These are phyloP conservation scores for Fusarium multiceps DNA, from an alignment of 2,329 filamentous ascomycete genomes.

Conservation along the genomic window DNA sequence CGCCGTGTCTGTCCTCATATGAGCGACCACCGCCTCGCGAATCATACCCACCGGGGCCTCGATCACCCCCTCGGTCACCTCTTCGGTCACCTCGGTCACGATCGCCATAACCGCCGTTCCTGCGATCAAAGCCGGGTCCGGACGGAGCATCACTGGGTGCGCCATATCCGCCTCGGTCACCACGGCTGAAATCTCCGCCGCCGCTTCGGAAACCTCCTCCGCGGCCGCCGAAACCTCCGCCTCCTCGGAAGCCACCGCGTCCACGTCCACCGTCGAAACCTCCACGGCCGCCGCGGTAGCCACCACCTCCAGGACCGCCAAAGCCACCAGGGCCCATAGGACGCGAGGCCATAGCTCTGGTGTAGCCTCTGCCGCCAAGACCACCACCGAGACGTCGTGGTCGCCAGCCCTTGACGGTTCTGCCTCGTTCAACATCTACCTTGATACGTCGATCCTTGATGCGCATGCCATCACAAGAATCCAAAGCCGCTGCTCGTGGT, in stretches of 20 bases:
- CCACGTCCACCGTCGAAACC: conserved; percentile 59
- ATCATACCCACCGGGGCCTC: conserved; percentile 70
- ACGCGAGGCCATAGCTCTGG: conserved; percentile 79
- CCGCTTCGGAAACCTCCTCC: conserved; percentile 65
- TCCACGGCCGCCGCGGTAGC: conserved; percentile 59
- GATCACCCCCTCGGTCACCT: conserved; percentile 56
- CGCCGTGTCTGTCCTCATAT: conserved; percentile 67
- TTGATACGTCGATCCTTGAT: conserved; percentile 94
- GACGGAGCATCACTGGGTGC: conserved; percentile 70
- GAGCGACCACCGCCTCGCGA: conserved; percentile 65
- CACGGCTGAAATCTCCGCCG: conserved; percentile 54
- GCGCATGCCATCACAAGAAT: conserved; percentile 82
- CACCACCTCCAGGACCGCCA: conserved; percentile 67
- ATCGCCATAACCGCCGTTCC: conserved; percentile 58
- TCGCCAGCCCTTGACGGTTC: conserved; percentile 93
- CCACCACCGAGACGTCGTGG: conserved; percentile 92
- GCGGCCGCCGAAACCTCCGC: conserved; percentile 64
- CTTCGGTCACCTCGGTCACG: conserved; percentile 56
- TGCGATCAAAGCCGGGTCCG: conserved; percentile 65
- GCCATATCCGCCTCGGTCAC: conserved; percentile 61
- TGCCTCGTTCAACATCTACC: conserved; percentile 95
- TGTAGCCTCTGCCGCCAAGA: conserved; percentile 91
- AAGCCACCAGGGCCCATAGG: conserved; percentile 72
- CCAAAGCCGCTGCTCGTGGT: conserved; percentile 85
- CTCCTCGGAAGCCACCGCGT: conserved; percentile 58